Conservation (phyloP, 2,329 filamentous ascomycete species). For the Colletotrichum sp. region DNA sequence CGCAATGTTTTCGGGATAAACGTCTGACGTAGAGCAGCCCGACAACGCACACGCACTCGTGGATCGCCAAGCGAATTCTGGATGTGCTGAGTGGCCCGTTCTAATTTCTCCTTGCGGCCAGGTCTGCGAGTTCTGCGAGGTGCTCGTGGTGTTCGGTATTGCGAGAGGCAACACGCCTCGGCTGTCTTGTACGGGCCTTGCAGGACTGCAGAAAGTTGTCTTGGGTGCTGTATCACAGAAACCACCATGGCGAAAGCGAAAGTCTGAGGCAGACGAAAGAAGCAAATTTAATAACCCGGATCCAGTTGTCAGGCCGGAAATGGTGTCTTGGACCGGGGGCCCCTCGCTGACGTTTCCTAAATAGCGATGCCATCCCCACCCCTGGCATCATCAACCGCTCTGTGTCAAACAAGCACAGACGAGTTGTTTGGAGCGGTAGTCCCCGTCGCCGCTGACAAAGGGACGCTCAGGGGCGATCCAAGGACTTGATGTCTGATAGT, state of each 20-base stretch:
- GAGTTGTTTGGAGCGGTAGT: background rate
- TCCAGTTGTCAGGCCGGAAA: background rate
- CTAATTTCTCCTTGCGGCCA: background rate
- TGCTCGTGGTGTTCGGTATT: background rate
- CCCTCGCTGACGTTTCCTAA: conserved; percentile 1
- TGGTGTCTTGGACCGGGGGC: background rate
- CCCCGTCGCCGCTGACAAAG: background rate
- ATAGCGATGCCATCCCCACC: background rate
- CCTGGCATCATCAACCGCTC: background rate
- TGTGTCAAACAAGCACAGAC: conserved; percentile 10
- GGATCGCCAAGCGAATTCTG: conserved; percentile 9
- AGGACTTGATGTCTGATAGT: background rate
- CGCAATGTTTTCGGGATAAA: background rate
- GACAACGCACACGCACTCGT: conserved; percentile 14
- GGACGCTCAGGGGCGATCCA: background rate
- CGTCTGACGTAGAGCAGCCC: background rate
- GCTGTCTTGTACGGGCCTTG: background rate
- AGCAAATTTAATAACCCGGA: background rate
- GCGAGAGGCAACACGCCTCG: background rate
- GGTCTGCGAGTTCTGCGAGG: background rate
- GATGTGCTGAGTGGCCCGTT: conserved; percentile 1
- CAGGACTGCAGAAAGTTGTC: background rate
- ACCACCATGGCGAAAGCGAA: background rate
- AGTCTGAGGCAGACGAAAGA: background rate
- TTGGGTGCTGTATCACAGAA: background rate